Evolutionary conservation across 768 basidiomycete genomes (phyloP), one percentile per base, ranked within the genome.

Genomic region (Lepiota brunneoincarnata): DNA sequence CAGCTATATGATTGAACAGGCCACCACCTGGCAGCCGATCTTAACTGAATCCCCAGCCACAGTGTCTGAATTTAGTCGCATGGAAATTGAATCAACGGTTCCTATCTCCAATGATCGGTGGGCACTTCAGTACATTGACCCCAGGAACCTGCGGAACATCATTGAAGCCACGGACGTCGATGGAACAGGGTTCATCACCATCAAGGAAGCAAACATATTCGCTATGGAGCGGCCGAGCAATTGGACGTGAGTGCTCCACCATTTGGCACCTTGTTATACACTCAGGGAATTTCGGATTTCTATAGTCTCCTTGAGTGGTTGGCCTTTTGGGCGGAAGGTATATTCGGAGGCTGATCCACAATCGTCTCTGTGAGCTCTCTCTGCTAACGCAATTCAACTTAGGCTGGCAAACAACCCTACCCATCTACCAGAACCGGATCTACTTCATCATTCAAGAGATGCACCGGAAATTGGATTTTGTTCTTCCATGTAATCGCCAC

Each of bases 161-260:
- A 59, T 66, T n/a, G 74, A 75, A 51, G 74, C 73, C 0, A 70
- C 75, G 39, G 76, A 77, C 40, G 71, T 70, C 34, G 75, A 77
- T 50, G 69, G 64, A 0, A 69, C 71, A 3, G 73, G 73, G 0
- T 75, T 72, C 34, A 60, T 74, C n/a, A 70, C 61, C 17, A 59
- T 73, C 7, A 58, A 59, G 17, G 71, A 74, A 42, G 71, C 65
- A 1, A 74, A 75, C 47, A 51, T 55, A 0, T 73, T 75, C 49
- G 67, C 71, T 0, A 31, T 57, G 2, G 49, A 61, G 6, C 62
- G 67, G 1, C 73, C 72, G 0, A 45, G 55, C 28, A 64, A 61
- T 2, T 72, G 69, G 67, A 71, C 56, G 63, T 61, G 15, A 14
- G 59, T 55, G 5, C 28, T 3, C 6, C 11, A 31, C 7, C 7